Evolutionary conservation across 208 protist species (phyloP).

Genomic region (Wallacemonas collosoma): DNA sequence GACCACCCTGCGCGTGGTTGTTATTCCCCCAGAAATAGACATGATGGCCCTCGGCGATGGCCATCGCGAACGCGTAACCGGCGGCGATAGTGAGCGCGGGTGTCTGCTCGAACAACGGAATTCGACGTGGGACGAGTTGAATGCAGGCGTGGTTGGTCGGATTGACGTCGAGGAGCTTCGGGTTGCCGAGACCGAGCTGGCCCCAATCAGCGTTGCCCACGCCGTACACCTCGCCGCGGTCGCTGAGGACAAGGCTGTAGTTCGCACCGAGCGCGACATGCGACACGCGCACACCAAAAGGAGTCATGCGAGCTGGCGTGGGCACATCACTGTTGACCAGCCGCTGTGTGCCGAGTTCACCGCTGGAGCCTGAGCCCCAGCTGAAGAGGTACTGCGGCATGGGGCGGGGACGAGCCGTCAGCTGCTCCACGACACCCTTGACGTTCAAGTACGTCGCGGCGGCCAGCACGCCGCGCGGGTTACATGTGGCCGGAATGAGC

Average conservation of each 20-base stretch:
- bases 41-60: conserved; percentile 58
- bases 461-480: conserved; percentile 60
- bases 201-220: conserved; percentile 89
- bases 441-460: conserved; percentile 83
- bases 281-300: conserved; percentile 61
- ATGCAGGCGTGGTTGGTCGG: conserved; percentile 47
- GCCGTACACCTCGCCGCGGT: conserved; percentile 67
- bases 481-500: conserved; percentile 57
- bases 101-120: conserved; percentile 66
- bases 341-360: conserved; percentile 80
- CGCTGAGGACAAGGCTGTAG: conserved; percentile 75
- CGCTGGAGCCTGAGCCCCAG: conserved; percentile 77
- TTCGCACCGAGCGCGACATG: conserved; percentile 82
- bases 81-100: conserved; percentile 61
- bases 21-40: conserved; percentile 93
- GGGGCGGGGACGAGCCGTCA: conserved; percentile 38
- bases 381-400: conserved; percentile 70
- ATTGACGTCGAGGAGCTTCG: conserved; percentile 37
- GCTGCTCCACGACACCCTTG: conserved; percentile 45
- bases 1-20: conserved; percentile 88
- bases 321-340: conserved; percentile 60
- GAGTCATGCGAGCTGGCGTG: conserved; percentile 57
- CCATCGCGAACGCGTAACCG: conserved; percentile 87
- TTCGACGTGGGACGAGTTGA: conserved; percentile 60
- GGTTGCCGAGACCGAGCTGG: conserved; percentile 73